Evolutionary conservation across 345 rosid species (phyloP), one percentile per base, ranked within the genome.

Genomic region (Alliaria petiolata): DNA sequence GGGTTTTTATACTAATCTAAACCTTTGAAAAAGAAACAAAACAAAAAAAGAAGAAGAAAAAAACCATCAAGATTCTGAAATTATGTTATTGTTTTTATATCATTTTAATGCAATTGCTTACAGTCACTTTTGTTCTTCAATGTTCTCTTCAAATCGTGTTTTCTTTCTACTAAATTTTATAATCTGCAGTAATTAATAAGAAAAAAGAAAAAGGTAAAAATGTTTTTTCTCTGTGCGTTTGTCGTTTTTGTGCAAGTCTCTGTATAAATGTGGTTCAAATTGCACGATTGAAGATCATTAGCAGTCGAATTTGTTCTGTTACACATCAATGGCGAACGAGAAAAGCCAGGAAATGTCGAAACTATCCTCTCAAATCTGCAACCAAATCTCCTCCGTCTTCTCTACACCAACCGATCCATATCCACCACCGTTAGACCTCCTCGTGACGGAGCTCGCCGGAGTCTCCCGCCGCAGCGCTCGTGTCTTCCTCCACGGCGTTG

Each of bases 401-500:
- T 44, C 91, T 49, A 76, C 59, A 4, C 64, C 86, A 30, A 82
- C 82, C 7, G 22, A 59, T 10, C 83, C 86, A 3, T 67, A 83
- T 69, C 86, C 86, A 25, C 84, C 84, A 7, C 82, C 89, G 3
- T 47, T 87, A 4, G 86, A 86, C 36, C 53, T 85, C 59, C 77
- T 91, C 57, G 82, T 86, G 44, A 56, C 79, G 14, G 85, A 81
- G 36, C 70, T 93, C 57, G 14, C 89, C 45, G 46, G 81, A 74
- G 39, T 75, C 16, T 89, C 87, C 6, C 50, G 72, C 71, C 80
- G 76, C 26, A 79, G 71, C 17, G 85, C 87, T 47, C 68, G 82
- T 1, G 65, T 87, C 50, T 87, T 90, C 85, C 91, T 90, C 72
- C 88, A 91, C 67, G 96, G 96, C 2, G 97, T 89, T 0, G 97